phyloP scores from a whole-genome alignment of 306 rosid genomes.

The Benincasa hispida region DNA sequence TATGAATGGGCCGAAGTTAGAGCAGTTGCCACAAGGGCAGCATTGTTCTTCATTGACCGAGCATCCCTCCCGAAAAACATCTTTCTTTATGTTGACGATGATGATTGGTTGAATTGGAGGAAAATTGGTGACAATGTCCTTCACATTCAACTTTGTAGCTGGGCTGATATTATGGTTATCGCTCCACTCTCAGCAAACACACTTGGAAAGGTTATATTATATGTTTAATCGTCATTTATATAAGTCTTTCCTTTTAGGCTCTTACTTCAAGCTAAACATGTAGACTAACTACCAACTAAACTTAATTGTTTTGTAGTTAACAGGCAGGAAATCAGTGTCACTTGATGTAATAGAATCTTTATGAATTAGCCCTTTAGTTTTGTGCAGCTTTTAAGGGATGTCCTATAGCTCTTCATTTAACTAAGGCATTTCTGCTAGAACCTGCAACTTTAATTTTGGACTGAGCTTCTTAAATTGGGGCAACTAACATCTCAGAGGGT shows the following conservation, averaged over 20 bases:
- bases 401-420: not conserved
- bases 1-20: constrained; percentile 66
- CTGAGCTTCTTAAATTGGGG: not conserved
- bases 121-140: constrained; percentile 49
- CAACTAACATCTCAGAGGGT: not conserved
- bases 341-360: not conserved
- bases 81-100: constrained; percentile 28
- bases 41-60: constrained; percentile 41
- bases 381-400: not conserved
- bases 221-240: not conserved
- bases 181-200: constrained; percentile 88
- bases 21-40: constrained; percentile 46
- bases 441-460: not conserved
- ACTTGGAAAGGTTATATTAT: constrained; percentile 69
- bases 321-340: not conserved
- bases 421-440: not conserved
- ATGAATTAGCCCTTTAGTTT: not conserved
- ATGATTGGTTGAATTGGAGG: constrained; percentile 56
- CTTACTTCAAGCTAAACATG: not conserved
- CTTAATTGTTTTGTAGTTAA: not conserved
- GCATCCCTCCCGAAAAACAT: constrained; percentile 31
- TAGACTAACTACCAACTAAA: not conserved
- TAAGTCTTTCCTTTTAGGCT: not conserved
- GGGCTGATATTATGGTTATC: constrained; percentile 86
- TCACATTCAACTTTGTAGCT: constrained; percentile 59